Percentiles rank a stretch among this genome's conserved stretches.
Conservation (phyloP, 1,139 yeast species). For the Pichia sp. region DNA sequence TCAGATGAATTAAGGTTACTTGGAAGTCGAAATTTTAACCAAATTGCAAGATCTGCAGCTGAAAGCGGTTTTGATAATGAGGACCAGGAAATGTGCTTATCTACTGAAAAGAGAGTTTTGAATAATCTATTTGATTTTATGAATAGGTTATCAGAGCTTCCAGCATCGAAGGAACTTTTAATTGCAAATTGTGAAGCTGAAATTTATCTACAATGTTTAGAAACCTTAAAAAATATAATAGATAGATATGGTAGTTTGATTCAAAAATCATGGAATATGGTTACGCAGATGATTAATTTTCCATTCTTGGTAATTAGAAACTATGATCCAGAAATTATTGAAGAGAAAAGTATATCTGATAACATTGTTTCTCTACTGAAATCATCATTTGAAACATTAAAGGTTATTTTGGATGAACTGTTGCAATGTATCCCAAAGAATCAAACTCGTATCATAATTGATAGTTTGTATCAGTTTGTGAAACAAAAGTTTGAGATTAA, state of each 20-base stretch:
- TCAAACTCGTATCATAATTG: constrained; percentile 58
- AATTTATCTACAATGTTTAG: constrained; percentile 54
- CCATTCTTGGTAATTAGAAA: constrained; percentile 46
- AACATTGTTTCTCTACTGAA: constrained; percentile 45
- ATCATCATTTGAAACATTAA: constrained; percentile 72
- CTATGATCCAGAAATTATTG: constrained; percentile 30
- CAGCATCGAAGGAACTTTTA: constrained; percentile 37
- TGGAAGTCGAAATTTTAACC: constrained; percentile 44
- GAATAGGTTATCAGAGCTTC: constrained; percentile 32
- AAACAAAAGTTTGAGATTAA: constrained; percentile 67
- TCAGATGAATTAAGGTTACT: constrained; percentile 40
- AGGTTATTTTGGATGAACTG: constrained; percentile 79
- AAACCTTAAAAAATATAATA: constrained; percentile 59
- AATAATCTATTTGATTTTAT: constrained; percentile 35
- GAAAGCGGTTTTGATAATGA: constrained; percentile 36
- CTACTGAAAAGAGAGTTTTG: constrained; percentile 36
- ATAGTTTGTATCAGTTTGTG: constrained; percentile 66
- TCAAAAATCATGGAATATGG: constrained; percentile 56
- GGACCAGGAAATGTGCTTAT: not conserved
- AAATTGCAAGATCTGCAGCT: constrained; percentile 42
- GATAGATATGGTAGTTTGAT: constrained; percentile 67
- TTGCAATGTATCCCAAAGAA: constrained; percentile 58
- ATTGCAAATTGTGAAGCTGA: constrained; percentile 55
- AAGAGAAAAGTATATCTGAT: constrained; percentile 32
- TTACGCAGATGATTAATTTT: constrained; percentile 61